Conservation (phyloP, 192 early-diverging fungal genomes). For the Paraglomus occultum region DNA sequence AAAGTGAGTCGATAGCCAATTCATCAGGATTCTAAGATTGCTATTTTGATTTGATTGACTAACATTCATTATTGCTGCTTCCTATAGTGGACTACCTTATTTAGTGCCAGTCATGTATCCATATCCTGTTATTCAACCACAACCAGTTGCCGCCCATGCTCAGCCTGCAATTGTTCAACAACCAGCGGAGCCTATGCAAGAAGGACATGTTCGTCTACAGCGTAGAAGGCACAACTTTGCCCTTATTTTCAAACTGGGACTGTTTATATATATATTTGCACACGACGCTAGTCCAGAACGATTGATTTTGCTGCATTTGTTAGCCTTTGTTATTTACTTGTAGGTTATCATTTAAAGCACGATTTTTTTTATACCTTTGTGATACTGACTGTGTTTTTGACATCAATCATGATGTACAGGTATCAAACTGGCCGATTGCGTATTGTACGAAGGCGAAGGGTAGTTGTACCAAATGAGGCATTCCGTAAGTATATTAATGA, state of each 20-base stretch:
- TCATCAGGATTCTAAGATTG: not conserved
- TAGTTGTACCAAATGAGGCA: not conserved
- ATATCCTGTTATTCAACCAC: conserved; percentile 11
- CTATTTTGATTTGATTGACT: not conserved
- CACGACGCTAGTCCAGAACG: conserved; percentile 59
- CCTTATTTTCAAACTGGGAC: conserved; percentile 59
- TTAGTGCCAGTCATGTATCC: conserved; percentile 36
- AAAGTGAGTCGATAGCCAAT: conserved; percentile 19
- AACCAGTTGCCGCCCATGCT: conserved; percentile 17
- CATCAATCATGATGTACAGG: conserved; percentile 15
- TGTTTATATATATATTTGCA: conserved; percentile 58
- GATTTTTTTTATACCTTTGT: not conserved
- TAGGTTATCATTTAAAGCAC: conserved; percentile 20
- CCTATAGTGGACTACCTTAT: conserved; percentile 45
- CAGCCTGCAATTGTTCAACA: conserved; percentile 8
- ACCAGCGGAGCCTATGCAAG: conserved; percentile 24
- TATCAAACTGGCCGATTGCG: conserved; percentile 56
- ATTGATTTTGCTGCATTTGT: conserved; percentile 54
- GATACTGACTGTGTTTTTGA: not conserved
- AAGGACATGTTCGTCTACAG: conserved; percentile 35
- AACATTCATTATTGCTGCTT: not conserved
- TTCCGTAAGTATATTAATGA: not conserved
- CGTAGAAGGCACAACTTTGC: conserved; percentile 49
- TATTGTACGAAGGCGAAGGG: conserved; percentile 38
- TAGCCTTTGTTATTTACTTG: conserved; percentile 59